A percentile compares a stretch with the other conserved stretches of the same genome.
Conservation (phyloP, 148 eudicot species). For the Amaranthus cruentus region DNA sequence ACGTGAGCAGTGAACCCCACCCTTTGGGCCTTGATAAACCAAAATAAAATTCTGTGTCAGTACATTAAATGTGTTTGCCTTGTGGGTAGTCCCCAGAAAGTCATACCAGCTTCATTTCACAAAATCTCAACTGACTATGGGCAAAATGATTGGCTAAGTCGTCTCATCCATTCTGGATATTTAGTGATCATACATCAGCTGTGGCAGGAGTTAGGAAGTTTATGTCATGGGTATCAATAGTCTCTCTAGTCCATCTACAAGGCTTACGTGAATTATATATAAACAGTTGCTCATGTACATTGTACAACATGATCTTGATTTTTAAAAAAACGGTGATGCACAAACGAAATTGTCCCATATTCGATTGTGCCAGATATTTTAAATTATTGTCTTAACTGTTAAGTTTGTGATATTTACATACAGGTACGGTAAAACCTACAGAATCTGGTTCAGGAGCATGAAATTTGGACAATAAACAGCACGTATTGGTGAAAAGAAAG, state of each 20-base stretch:
- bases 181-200: background rate
- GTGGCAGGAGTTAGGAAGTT: background rate
- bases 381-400: too few species aligned
- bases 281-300: conserved; percentile 9
- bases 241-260: background rate
- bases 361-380: too few species aligned
- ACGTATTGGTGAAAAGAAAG: background rate
- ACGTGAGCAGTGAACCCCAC: too few species aligned
- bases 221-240: background rate
- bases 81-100: background rate
- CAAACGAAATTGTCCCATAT: too few species aligned
- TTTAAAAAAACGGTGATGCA: background rate
- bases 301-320: background rate
- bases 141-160: background rate
- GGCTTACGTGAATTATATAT: background rate
- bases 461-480: conserved; percentile 6
- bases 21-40: too few species aligned
- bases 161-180: background rate
- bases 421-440: background rate
- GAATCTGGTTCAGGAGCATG: conserved; percentile 25
- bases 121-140: background rate
- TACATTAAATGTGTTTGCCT: too few species aligned
- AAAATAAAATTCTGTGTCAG: too few species aligned
- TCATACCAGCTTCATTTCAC: too few species aligned
- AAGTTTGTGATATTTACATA: conserved; percentile 7